Percentiles rank a stretch among this genome's conserved stretches.
Evolutionary conservation across 768 basidiomycete genomes (phyloP).

Genomic region (Mycena capillaripes): DNA sequence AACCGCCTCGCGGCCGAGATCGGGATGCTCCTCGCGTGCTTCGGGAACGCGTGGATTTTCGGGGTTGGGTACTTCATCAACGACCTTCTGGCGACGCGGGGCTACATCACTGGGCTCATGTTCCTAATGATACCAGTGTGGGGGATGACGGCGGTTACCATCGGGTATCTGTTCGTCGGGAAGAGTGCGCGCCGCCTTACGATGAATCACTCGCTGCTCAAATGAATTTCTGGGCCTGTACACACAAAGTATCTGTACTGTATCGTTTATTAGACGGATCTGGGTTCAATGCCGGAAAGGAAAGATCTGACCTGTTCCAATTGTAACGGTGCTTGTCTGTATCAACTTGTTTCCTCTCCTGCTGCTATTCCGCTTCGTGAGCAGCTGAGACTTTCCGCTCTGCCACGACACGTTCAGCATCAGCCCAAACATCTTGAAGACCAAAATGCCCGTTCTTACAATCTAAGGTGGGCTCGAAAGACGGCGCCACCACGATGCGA

Average conservation of each 20-base stretch:
- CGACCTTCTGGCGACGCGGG: slow-evolving; percentile 15
- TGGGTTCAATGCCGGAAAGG: too few relatives aligned
- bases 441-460: too few relatives aligned
- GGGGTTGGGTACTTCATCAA: slow-evolving; percentile 24
- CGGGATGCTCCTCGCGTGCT: slow-evolving; percentile 21
- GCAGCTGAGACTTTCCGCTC: too few relatives aligned
- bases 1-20: slow-evolving; percentile 29
- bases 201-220: slow-evolving; percentile 12
- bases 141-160: slow-evolving; percentile 26
- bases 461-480: too few relatives aligned
- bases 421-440: too few relatives aligned
- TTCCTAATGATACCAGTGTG: slow-evolving; percentile 25
- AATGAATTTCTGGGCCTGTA: not conserved
- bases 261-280: too few relatives aligned
- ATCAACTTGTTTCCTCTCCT: too few relatives aligned
- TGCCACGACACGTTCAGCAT: too few relatives aligned
- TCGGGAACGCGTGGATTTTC: slow-evolving; percentile 30
- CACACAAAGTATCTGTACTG: not conserved
- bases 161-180: slow-evolving; percentile 19
- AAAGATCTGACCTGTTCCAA: too few relatives aligned
- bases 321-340: too few relatives aligned
- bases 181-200: slow-evolving; percentile 26
- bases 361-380: too few relatives aligned
- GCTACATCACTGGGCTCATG: slow-evolving; percentile 19
- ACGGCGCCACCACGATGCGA: too few relatives aligned